Evolutionary conservation across 305 asterid genomes (phyloP).

Genomic region (Fraxinus angustifolia): DNA sequence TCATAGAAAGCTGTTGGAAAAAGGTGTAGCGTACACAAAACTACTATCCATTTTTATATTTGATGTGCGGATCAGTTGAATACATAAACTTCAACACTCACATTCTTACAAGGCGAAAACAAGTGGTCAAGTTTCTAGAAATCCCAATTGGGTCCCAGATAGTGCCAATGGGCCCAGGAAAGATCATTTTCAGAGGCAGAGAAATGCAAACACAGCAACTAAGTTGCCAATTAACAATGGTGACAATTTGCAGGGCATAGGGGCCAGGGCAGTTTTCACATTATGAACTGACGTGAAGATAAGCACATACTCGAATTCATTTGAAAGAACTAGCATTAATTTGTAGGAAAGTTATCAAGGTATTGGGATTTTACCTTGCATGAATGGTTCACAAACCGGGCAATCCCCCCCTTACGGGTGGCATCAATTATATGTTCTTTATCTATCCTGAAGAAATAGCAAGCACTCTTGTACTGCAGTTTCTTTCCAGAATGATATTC

Average conservation of each 20-base stretch:
- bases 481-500: conserved; percentile 68
- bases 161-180: neutral
- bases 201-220: neutral
- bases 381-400: conserved; percentile 72
- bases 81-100: neutral
- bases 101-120: neutral
- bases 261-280: neutral
- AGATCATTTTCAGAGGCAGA: neutral
- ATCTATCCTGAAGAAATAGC: conserved; percentile 65
- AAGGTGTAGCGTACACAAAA: neutral
- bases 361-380: conserved; percentile 40
- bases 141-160: neutral
- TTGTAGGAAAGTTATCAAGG: neutral
- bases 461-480: conserved; percentile 62
- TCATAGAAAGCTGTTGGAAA: neutral
- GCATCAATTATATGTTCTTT: conserved; percentile 66
- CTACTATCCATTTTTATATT: neutral
- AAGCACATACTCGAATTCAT: neutral
- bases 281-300: conserved; percentile 1
- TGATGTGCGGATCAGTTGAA: neutral
- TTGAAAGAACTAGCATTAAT: neutral
- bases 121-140: neutral
- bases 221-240: neutral
- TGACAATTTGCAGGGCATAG: neutral
- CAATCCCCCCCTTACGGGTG: conserved; percentile 75